Evolutionary conservation across 2,329 filamentous ascomycete genomes (phyloP).

Genomic region (Botrytis squamosa): DNA sequence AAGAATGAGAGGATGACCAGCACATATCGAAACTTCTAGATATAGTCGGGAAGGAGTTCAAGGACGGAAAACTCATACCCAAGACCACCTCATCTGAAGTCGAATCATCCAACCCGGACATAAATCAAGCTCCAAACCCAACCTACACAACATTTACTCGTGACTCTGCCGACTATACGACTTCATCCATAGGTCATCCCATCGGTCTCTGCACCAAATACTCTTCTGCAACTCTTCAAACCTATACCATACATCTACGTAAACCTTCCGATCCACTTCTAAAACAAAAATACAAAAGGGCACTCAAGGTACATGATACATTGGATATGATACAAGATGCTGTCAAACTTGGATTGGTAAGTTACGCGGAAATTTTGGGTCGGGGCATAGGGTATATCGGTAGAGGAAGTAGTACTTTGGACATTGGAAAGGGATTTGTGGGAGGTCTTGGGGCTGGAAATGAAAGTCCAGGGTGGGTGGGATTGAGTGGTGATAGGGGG

Average conservation of each 20-base stretch:
- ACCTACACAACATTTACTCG: conserved; percentile 22
- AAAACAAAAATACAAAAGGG: conserved; percentile 22
- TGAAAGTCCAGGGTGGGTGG: conserved; percentile 14
- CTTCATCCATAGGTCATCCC: conserved; percentile 20
- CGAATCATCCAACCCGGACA: background rate
- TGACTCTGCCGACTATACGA: conserved; percentile 21
- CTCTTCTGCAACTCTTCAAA: conserved; percentile 7
- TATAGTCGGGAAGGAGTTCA: background rate
- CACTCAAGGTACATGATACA: conserved; percentile 25
- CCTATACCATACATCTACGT: conserved; percentile 22
- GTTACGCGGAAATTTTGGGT: conserved; percentile 24
- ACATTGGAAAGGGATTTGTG: conserved; percentile 23
- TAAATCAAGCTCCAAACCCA: background rate
- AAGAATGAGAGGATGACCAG: conserved; percentile 21
- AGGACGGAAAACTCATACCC: background rate
- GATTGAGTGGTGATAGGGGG: conserved; percentile 23
- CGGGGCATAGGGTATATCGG: conserved; percentile 19
- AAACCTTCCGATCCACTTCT: conserved; percentile 21
- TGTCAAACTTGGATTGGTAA: conserved; percentile 23
- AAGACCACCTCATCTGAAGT: background rate
- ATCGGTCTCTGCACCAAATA: conserved; percentile 24
- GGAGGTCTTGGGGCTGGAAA: conserved; percentile 20
- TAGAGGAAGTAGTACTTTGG: conserved; percentile 20
- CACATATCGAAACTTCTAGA: conserved; percentile 22
- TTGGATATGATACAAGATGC: conserved; percentile 27